phyloP scores from a whole-genome alignment of 139 green algal genomes.

The Coelastrella sp. region DNA sequence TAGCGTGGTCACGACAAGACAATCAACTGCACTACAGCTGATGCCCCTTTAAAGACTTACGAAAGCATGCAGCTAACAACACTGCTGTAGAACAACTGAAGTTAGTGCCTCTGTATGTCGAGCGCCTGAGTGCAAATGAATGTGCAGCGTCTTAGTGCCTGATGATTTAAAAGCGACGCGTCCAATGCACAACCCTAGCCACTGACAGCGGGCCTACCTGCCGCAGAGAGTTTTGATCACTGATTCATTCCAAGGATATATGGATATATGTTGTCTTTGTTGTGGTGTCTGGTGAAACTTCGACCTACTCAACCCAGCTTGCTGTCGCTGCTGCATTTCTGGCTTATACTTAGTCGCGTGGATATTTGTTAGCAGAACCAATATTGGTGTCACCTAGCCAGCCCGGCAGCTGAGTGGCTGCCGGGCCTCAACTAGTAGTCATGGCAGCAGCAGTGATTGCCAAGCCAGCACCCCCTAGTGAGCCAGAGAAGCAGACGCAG shows the following conservation, averaged over 20 bases:
- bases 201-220: too few species aligned
- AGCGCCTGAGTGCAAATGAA: too few species aligned
- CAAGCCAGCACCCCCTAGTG: constrained; percentile 32
- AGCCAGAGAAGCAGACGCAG: constrained; percentile 44
- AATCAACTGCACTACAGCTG: too few species aligned
- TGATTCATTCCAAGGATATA: background rate
- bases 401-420: background rate
- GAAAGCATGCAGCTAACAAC: too few species aligned
- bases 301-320: background rate
- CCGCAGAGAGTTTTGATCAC: background rate
- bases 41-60: too few species aligned
- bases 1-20: too few species aligned
- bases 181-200: too few species aligned
- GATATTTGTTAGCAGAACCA: background rate
- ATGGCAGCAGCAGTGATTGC: constrained; percentile 9
- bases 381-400: background rate
- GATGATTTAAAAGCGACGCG: too few species aligned
- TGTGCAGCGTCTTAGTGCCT: too few species aligned
- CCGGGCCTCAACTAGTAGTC: background rate
- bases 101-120: too few species aligned
- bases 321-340: background rate
- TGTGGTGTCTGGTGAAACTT: background rate
- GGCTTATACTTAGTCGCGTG: background rate
- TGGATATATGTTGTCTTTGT: background rate
- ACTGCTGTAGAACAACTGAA: too few species aligned